Conservation (phyloP, 768 basidiomycete species). For the Gyrodon lividus region DNA sequence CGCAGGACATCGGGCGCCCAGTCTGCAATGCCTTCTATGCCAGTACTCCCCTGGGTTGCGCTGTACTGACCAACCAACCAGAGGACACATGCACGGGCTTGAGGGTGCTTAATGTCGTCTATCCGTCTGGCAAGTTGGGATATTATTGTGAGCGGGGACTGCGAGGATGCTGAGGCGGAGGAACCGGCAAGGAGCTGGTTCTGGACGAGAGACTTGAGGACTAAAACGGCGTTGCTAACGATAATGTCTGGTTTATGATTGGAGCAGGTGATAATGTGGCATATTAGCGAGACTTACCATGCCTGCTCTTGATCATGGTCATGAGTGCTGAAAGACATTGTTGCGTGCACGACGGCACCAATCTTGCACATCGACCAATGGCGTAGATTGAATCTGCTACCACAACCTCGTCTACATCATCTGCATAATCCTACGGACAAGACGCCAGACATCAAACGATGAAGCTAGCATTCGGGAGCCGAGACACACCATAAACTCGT, state of each 20-base stretch:
- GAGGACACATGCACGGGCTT: slow-evolving; percentile 82
- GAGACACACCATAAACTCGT: slow-evolving; percentile 78
- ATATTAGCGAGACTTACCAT: slow-evolving; percentile 49
- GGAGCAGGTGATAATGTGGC: not conserved
- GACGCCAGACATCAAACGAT: not conserved
- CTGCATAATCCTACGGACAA: slow-evolving; percentile 66
- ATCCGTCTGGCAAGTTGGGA: slow-evolving; percentile 73
- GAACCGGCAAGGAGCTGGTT: slow-evolving; percentile 46
- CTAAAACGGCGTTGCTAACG: slow-evolving; percentile 78
- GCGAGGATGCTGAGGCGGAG: slow-evolving; percentile 27
- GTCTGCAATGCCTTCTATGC: slow-evolving; percentile 57
- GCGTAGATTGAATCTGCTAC: slow-evolving; percentile 74
- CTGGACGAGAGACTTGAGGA: slow-evolving; percentile 83
- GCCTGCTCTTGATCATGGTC: slow-evolving; percentile 70
- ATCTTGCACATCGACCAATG: slow-evolving; percentile 71
- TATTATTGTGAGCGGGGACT: slow-evolving; percentile 64
- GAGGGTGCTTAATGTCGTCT: slow-evolving; percentile 75
- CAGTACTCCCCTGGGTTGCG: slow-evolving; percentile 34
- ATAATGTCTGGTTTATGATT: slow-evolving; percentile 55
- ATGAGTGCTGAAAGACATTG: slow-evolving; percentile 78
- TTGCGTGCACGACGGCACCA: slow-evolving; percentile 64
- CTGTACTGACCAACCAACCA: slow-evolving; percentile 95
- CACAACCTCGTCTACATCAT: slow-evolving; percentile 71
- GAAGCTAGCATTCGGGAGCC: not conserved
- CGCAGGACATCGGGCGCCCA: slow-evolving; percentile 92